phyloP scores from a whole-genome alignment of 352 stramenopile species.

The Phytophthora macrochlamydospora region DNA sequence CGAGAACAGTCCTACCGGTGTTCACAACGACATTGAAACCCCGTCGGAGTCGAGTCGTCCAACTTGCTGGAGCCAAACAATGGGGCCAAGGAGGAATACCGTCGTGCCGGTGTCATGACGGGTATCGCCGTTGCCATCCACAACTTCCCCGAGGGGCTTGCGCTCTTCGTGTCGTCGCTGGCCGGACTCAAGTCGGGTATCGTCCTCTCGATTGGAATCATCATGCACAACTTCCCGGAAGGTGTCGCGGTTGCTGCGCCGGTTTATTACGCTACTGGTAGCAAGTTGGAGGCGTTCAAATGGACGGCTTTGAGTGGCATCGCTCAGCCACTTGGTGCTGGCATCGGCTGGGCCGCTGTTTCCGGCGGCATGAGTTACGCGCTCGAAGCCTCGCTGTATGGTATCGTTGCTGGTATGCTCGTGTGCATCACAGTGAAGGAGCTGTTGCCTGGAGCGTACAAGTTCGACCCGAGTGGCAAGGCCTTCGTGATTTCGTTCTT shows the following conservation, averaged over 20 bases:
- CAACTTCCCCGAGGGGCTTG: conserved; percentile 97
- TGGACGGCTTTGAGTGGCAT: conserved; percentile 91
- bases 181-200: conserved; percentile 89
- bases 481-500: conserved; percentile 89
- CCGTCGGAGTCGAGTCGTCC: conserved; percentile 15
- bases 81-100: conserved; percentile 55
- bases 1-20: conserved; percentile 28
- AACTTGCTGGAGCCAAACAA: conserved; percentile 23
- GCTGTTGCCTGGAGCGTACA: conserved; percentile 90
- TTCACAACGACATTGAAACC: conserved; percentile 26
- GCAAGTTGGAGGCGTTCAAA: conserved; percentile 91
- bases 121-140: conserved; percentile 96
- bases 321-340: conserved; percentile 91
- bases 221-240: conserved; percentile 98
- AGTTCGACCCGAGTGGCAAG: conserved; percentile 88
- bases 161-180: conserved; percentile 94
- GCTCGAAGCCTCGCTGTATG: conserved; percentile 91
- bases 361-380: conserved; percentile 64
- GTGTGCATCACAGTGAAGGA: conserved; percentile 93
- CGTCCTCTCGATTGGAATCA: conserved; percentile 95
- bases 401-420: conserved; percentile 92
- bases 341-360: conserved; percentile 68
- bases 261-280: conserved; percentile 97
- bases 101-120: conserved; percentile 90
- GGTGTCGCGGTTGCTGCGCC: conserved; percentile 95